Evolutionary conservation across 139 green algal species (phyloP), one percentile per base, ranked within the genome.

Genomic region (Chlamydomonas sp.): DNA sequence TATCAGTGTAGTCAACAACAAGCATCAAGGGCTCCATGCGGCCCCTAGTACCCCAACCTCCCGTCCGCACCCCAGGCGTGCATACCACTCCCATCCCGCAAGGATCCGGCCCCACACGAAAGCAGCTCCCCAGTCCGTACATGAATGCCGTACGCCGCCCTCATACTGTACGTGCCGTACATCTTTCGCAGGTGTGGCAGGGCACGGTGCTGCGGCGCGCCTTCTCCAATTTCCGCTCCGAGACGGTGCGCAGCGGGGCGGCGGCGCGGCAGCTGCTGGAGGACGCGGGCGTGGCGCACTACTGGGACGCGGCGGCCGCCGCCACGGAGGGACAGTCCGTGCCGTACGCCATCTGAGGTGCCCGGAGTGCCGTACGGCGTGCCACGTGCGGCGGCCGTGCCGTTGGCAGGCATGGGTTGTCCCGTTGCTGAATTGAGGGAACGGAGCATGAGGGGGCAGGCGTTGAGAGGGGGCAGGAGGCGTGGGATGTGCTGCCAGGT

Each of bases 241-340:
- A 90, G 58, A 75, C 73, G 60, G 83, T 87, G 2, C 83, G 73
- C 14, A 74, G 72, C 16, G 73, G 72, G 16, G 62, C 61, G 0
- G 83, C 83, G 1, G 83, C 62, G 5, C n/a, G 80, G 16, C 69
- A 90, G 80, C 77, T 89, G 61, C 77, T 99, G 20, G 87, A 85
- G 16, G 89, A 95, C 14, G 82, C 80, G 5, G 92, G 92, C 1
- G 93, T 98, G 75, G 91, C 62, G 60, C 97, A 99, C 87, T 98
- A 98, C 87, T 99, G 95, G 95, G 96, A 99, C 80, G 89, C 97
- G 58, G 95, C 92, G 4, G 84, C 60, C 2, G 93, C 91, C 2
- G 95, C 92, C 74, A 75, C 80, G 0, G 80, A 85, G 68, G 80
- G 67, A 4, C 67, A 85, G 67, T 60, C 14, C 20, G 80, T 85